Percentiles rank a stretch among this genome's conserved stretches.
Conservation (phyloP, 2,329 filamentous ascomycete species). For the Penicillium sp. region DNA sequence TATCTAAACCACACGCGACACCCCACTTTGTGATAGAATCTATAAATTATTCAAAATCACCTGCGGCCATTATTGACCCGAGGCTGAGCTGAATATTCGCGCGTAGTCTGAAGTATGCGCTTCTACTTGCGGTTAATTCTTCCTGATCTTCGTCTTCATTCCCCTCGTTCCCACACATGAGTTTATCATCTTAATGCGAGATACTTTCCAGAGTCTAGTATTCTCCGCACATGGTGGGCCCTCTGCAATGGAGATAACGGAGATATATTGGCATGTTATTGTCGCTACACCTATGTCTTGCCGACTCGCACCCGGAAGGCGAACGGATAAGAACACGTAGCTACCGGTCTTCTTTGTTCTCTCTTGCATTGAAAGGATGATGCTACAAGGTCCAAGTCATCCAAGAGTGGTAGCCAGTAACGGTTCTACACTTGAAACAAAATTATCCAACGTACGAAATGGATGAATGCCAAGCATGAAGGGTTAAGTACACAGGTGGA, state of each 20-base stretch:
- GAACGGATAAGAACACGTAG: too few relatives aligned
- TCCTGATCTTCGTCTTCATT: background rate
- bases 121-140: background rate
- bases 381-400: background rate
- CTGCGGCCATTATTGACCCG: background rate
- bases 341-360: background rate
- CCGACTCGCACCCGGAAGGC: background rate
- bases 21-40: conserved; percentile 2
- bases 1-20: conserved; percentile 7
- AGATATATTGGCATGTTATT: background rate
- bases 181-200: background rate
- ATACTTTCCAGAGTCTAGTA: background rate
- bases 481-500: background rate
- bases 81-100: background rate
- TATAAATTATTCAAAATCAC: background rate
- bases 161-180: background rate
- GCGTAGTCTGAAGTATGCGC: background rate
- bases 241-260: background rate
- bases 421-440: background rate
- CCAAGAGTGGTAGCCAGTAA: background rate
- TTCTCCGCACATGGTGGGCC: background rate
- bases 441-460: background rate
- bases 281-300: background rate
- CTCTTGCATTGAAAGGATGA: background rate
- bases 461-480: conserved; percentile 3